phyloP scores from a whole-genome alignment of 306 rosid species.

The Dryas alaskensis region DNA sequence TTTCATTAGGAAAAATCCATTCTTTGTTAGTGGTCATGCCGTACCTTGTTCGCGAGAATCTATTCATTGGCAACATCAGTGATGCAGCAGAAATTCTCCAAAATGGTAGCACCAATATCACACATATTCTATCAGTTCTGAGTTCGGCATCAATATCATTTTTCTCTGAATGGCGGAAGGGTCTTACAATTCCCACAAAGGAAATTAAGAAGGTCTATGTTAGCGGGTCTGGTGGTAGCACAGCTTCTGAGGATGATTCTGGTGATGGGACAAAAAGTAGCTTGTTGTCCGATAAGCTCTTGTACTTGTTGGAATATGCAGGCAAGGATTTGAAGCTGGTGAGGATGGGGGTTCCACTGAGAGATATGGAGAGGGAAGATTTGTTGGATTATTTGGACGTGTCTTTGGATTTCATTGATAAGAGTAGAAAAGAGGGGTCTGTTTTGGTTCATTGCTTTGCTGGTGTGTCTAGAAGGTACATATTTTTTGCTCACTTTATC shows the following conservation, averaged over 20 bases:
- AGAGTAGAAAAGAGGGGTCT: conserved; percentile 69
- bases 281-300: conserved; percentile 51
- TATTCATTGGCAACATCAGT: conserved; percentile 72
- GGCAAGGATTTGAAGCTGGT: conserved; percentile 75
- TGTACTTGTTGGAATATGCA: conserved; percentile 72
- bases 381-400: conserved; percentile 75
- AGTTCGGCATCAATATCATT: conserved; percentile 75
- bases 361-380: conserved; percentile 76
- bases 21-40: conserved; percentile 50
- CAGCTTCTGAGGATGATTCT: conserved; percentile 34
- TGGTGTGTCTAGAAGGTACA: conserved; percentile 96
- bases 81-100: conserved; percentile 73
- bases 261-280: conserved; percentile 40
- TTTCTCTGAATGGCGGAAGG: conserved; percentile 72
- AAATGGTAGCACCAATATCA: conserved; percentile 47
- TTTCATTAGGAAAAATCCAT: background rate
- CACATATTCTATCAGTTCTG: conserved; percentile 78
- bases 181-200: conserved; percentile 51
- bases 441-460: conserved; percentile 95
- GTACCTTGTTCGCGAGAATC: conserved; percentile 69
- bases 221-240: conserved; percentile 28
- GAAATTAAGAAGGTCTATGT: conserved; percentile 59
- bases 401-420: conserved; percentile 76
- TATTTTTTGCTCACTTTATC: background rate
- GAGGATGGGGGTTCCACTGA: conserved; percentile 82